Evolutionary conservation across 352 stramenopile genomes (phyloP), one percentile per base, ranked within the genome.

Genomic region (Globisporangium sylvaticum): DNA sequence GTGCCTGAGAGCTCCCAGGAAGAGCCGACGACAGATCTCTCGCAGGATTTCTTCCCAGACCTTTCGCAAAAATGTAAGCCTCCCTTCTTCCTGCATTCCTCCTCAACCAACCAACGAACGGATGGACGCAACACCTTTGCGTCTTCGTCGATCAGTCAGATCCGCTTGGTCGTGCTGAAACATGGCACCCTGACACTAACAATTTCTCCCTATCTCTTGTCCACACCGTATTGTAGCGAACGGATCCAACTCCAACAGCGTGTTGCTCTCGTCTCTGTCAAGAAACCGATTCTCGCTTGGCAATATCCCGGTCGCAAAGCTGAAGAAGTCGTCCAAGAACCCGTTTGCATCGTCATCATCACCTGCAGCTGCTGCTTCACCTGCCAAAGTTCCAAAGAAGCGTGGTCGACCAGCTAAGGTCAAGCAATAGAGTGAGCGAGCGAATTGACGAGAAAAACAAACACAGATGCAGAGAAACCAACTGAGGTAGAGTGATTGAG

Each of bases 241-340:
- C 66, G 76, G 85, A 39, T 79, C 75, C 4, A 90, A 89, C 46
- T 79, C 75, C 8, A 91, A 88, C 58, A 92, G 82, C 63, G 73
- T 93, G 60, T 69, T 93, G 52, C 27, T 78, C 22, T 78, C 78
- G 22, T 79, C 80, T 24, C 66, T 93, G 53, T 86, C 80, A 5
- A 81, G 79, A 58, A 93, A 91, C 74, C 80, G 73, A 29, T 93
- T 93, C 61, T 93, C 85, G 31, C 75, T 93, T n/a, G 79, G 74
- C 68, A 90, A 67, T 31, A 89, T 93, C 48, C 81, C 83, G 1
- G 85, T 91, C n/a, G 80, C 79, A 24, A 91, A 91, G 67, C 65
- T 93, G 58, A 93, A 91, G 71, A 91, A 91, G 60, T 88, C 81
- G 42, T 80, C 81, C 15, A 93, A 91, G 75, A 93, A 91, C 58